Percentiles rank a stretch among this genome's conserved stretches.
Conservation (phyloP, 805 yeast species). For the Ogataea methylovora region DNA sequence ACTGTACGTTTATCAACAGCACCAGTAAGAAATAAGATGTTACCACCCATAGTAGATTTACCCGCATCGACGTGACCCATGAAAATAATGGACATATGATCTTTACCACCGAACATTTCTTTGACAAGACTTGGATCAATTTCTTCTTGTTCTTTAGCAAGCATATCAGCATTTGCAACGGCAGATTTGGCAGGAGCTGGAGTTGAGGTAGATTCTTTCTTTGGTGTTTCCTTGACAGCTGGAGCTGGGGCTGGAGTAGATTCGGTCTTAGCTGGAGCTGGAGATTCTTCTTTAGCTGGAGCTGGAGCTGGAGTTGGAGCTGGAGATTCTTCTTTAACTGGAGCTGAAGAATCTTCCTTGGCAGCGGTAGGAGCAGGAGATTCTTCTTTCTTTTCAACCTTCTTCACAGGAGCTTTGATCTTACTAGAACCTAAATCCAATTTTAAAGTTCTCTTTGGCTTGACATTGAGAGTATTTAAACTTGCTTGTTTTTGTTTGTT, state of each 20-base stretch:
- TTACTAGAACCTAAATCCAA: conserved; percentile 59
- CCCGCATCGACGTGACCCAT: conserved; percentile 99
- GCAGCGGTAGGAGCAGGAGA: conserved; percentile 18
- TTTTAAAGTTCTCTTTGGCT: conserved; percentile 58
- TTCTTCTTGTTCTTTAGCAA: conserved; percentile 67
- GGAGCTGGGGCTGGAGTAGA: conserved; percentile 10
- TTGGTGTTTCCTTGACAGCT: not conserved
- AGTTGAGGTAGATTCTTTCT: conserved; percentile 2
- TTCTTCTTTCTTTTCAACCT: conserved; percentile 43
- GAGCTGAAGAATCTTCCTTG: conserved; percentile 22
- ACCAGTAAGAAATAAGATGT: conserved; percentile 85
- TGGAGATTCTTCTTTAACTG: conserved; percentile 16
- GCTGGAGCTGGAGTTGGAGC: conserved; percentile 13
- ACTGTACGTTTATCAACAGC: conserved; percentile 98
- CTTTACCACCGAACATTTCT: conserved; percentile 96
- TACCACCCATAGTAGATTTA: conserved; percentile 99
- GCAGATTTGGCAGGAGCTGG: conserved; percentile 11
- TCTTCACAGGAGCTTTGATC: conserved; percentile 25
- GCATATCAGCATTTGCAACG: conserved; percentile 36
- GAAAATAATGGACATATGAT: conserved; percentile 91
- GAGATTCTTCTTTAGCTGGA: conserved; percentile 5
- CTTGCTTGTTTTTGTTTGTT: conserved; percentile 54
- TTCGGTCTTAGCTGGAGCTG: conserved; percentile 7
- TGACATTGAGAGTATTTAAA: conserved; percentile 36
- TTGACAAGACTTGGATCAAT: conserved; percentile 82